A percentile compares a stretch with the other conserved stretches of the same genome.
Evolutionary conservation across 352 stramenopile species (phyloP).

Genomic region (Phytophthora pluvialis): DNA sequence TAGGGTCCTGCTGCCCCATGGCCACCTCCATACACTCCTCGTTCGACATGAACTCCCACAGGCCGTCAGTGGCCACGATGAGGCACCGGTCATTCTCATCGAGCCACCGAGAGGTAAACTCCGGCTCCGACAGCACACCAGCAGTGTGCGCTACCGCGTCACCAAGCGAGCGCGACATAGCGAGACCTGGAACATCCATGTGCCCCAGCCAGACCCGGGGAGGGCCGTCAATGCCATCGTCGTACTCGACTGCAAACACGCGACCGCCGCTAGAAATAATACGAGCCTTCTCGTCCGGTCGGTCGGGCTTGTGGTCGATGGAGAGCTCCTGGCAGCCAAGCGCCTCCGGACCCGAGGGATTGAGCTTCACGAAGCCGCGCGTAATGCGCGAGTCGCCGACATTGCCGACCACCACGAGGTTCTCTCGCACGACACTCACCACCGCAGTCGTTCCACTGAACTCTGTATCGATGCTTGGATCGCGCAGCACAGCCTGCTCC

Average conservation of each 20-base stretch:
- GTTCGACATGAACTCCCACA: constrained; percentile 99
- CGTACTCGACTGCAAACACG: constrained; percentile 99
- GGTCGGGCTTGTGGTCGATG: constrained; percentile 98
- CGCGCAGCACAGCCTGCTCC: constrained; percentile 88
- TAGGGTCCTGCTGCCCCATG: constrained; percentile 77
- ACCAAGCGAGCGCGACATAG: constrained; percentile 97
- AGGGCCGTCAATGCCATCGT: constrained; percentile 98
- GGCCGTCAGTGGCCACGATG: constrained; percentile 96
- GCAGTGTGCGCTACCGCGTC: constrained; percentile 97
- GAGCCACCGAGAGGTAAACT: constrained; percentile 91
- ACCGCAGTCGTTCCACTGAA: constrained; percentile 91
- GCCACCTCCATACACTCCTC: constrained; percentile 93
- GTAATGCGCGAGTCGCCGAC: constrained; percentile 97
- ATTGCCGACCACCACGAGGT: constrained; percentile 94
- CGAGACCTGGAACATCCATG: constrained; percentile 98
- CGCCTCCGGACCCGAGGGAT: constrained; percentile 30
- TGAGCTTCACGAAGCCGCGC: constrained; percentile 67
- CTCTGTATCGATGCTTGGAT: constrained; percentile 94
- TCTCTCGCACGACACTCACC: constrained; percentile 73
- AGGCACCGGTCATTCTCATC: constrained; percentile 93
- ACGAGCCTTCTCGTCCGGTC: constrained; percentile 94
- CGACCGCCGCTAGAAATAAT: constrained; percentile 95
- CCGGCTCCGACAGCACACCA: constrained; percentile 94
- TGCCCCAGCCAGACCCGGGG: constrained; percentile 98
- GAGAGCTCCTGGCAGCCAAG: constrained; percentile 86